Conservation (phyloP, 2,329 filamentous ascomycete genomes). For the Chaetomiaceae sp. region DNA sequence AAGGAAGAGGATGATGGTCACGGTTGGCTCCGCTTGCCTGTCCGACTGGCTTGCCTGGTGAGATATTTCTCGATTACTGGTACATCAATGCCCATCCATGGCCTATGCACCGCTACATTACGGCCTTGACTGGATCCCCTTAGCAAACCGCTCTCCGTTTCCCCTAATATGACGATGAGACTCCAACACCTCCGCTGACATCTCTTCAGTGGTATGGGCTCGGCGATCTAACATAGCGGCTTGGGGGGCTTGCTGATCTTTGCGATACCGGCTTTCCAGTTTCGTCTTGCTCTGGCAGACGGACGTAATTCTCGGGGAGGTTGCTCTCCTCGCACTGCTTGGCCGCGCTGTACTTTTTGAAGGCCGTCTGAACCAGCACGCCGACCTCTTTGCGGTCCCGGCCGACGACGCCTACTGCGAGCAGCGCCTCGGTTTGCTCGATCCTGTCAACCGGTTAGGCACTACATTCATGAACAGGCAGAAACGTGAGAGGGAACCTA, state of each 20-base stretch:
- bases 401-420: constrained; percentile 41
- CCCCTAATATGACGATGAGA: too few species aligned
- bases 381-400: constrained; percentile 41
- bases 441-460: constrained; percentile 30
- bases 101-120: too few species aligned
- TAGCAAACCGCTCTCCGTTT: too few species aligned
- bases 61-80: too few species aligned
- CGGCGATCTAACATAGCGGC: not conserved
- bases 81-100: too few species aligned
- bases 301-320: constrained; percentile 26
- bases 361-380: constrained; percentile 39
- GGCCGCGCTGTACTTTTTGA: constrained; percentile 41
- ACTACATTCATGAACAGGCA: not conserved
- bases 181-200: too few species aligned
- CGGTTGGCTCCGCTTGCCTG: too few species aligned
- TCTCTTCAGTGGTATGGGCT: too few species aligned
- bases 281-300: not conserved
- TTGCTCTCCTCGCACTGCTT: constrained; percentile 41
- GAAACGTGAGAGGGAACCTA: not conserved
- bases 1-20: not conserved
- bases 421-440: constrained; percentile 47
- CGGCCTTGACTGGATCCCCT: too few species aligned
- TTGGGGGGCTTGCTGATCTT: not conserved
- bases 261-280: not conserved
- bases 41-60: too few species aligned